Percentiles rank a stretch among this genome's conserved stretches.
Evolutionary conservation across 352 stramenopile genomes (phyloP).

Genomic region (Phytopythium sindhum): DNA sequence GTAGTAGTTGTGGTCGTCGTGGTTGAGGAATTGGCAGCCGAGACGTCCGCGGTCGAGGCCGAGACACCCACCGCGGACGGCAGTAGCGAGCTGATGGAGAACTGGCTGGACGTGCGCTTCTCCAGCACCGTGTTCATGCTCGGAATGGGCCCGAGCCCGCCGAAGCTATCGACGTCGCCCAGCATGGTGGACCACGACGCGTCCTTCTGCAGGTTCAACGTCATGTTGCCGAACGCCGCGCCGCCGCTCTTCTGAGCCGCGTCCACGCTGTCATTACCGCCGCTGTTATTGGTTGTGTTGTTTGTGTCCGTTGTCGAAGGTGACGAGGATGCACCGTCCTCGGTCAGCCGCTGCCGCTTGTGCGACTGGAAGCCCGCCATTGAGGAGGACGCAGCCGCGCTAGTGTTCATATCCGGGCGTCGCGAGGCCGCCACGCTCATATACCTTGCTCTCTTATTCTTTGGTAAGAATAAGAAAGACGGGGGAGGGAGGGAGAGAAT

Average conservation of each 20-base stretch:
- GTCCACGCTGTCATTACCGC: neutral
- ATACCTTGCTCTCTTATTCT: too few relatives aligned
- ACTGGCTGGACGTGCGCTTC: conserved; percentile 70
- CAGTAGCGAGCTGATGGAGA: conserved; percentile 73
- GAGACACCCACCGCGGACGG: conserved; percentile 25
- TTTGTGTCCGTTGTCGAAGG: conserved; percentile 11
- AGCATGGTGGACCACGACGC: conserved; percentile 67
- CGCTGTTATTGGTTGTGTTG: conserved; percentile 4
- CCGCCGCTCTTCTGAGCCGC: conserved; percentile 18
- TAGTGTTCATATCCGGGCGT: neutral
- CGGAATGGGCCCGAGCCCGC: conserved; percentile 57
- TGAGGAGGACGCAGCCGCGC: conserved; percentile 6
- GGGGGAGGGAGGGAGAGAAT: too few relatives aligned
- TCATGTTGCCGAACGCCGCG: conserved; percentile 35
- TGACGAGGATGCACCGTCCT: conserved; percentile 18
- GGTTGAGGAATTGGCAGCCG: neutral
- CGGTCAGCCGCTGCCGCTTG: conserved; percentile 58
- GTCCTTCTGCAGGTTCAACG: conserved; percentile 67
- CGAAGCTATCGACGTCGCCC: conserved; percentile 63
- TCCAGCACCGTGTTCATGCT: conserved; percentile 68
- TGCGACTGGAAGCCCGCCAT: conserved; percentile 29
- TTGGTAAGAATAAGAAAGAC: too few relatives aligned
- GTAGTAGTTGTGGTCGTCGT: neutral
- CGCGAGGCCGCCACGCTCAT: conserved; percentile 1
- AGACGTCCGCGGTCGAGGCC: conserved; percentile 7